Evolutionary conservation across 257 asterid species (phyloP).

Genomic region (Lycium ferocissimum): DNA sequence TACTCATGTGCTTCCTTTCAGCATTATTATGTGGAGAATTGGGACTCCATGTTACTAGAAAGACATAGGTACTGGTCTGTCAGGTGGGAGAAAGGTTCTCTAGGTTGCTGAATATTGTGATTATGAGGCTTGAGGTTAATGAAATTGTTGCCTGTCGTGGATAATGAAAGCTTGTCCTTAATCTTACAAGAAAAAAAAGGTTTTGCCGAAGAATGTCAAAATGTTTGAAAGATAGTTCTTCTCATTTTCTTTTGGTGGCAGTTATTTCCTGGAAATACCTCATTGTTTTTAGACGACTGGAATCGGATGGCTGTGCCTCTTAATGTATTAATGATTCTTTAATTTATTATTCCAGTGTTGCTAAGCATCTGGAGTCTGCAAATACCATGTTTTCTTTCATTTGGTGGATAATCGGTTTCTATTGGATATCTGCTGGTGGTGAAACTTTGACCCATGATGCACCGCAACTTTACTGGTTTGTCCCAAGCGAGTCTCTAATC

Average conservation of each 20-base stretch:
- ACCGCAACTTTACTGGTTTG: constrained; percentile 95
- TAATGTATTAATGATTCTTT: constrained; percentile 27
- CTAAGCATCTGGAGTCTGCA: constrained; percentile 88
- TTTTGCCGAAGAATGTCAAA: neutral
- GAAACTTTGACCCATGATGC: constrained; percentile 63
- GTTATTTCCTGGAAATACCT: neutral
- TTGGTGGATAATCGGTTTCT: constrained; percentile 99
- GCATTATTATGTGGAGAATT: neutral
- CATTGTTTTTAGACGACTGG: constrained; percentile 8
- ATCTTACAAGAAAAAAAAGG: neutral
- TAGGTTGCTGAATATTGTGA: neutral
- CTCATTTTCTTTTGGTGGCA: constrained; percentile 6
- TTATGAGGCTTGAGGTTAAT: neutral
- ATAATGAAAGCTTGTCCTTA: neutral
- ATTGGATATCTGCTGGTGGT: constrained; percentile 94
- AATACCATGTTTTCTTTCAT: constrained; percentile 96
- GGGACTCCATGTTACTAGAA: neutral
- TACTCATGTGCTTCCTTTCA: constrained; percentile 12
- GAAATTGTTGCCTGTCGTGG: neutral
- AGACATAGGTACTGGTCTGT: neutral
- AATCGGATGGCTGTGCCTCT: constrained; percentile 7
- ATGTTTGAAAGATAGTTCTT: neutral
- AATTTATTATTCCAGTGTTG: constrained; percentile 55
- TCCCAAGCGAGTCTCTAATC: constrained; percentile 10
- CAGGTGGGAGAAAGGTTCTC: neutral